Evolutionary conservation across 2,329 filamentous ascomycete species (phyloP).

Genomic region (Drechmeria coniospora): DNA sequence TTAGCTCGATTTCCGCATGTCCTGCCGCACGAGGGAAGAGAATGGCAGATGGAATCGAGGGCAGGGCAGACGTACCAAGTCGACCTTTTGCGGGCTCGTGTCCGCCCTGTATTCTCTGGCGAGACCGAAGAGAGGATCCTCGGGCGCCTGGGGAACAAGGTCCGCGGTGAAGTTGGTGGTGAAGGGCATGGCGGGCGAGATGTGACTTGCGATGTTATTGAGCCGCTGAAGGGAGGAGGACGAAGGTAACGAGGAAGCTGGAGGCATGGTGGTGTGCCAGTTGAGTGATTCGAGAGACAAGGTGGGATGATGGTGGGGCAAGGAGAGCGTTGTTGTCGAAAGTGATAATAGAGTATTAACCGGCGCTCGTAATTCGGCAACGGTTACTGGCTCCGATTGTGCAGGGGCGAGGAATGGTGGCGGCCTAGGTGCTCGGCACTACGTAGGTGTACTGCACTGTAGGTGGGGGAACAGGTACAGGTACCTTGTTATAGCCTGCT

Average conservation of each 20-base stretch:
- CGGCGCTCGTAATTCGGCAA: slow-evolving; percentile 1
- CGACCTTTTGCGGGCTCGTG: slow-evolving; percentile 64
- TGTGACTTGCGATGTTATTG: slow-evolving; percentile 51
- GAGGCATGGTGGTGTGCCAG: slow-evolving; percentile 6
- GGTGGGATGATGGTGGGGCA: no score
- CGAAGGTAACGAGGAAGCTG: slow-evolving; percentile 7
- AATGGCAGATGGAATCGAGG: not conserved
- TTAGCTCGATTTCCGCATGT: slow-evolving; percentile 1
- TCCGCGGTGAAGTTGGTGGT: slow-evolving; percentile 58
- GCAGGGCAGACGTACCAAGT: slow-evolving; percentile 48
- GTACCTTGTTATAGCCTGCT: no score
- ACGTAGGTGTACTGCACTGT: no score
- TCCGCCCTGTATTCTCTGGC: slow-evolving; percentile 81
- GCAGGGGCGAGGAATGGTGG: no score
- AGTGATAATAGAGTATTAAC: no score
- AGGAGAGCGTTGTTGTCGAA: no score
- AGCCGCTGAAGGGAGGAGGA: slow-evolving; percentile 33
- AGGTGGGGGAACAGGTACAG: no score
- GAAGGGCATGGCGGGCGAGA: slow-evolving; percentile 40
- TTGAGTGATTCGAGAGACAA: no score
- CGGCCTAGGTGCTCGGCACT: no score
- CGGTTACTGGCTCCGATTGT: slow-evolving; percentile 1
- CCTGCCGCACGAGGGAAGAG: not conserved
- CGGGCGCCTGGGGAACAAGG: slow-evolving; percentile 74
- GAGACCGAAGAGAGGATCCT: slow-evolving; percentile 88